Evolutionary conservation across 2,329 filamentous ascomycete genomes (phyloP), one percentile per base, ranked within the genome.

Genomic region (Lithohypha guttulata): DNA sequence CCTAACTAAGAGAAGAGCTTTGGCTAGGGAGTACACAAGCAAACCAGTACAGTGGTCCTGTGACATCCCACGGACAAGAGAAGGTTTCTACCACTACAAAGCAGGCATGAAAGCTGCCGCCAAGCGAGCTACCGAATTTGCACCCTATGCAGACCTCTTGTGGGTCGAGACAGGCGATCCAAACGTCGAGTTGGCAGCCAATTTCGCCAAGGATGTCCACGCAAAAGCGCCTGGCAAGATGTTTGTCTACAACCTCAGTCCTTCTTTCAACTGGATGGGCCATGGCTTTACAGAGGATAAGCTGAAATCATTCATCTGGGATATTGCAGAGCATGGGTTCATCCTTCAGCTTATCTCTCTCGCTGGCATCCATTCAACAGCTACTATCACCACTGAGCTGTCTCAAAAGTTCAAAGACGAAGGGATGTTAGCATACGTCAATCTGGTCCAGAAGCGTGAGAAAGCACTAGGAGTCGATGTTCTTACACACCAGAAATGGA

Each of bases 211-310:
- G 8, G 75, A 85, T 31, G 91, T 98, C 44, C 77, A 82, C 39
- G 62, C 66, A 0, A 67, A 64, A 3, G 69, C 75, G 53, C 84
- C 86, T 0, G 77, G 75, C 44, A 96, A 96, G 72, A 82, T 84
- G 23, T 73, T 98, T 17, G 89, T 96, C 0, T 98, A 98, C 67
- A 98, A 98, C 65, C 73, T 98, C 2, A 87, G 81, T 3, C 91
- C 91, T 1, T 93, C 84, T 6, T 98, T 98, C 73, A 96, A 98
- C 70, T 98, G 91, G 91, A 91, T 93, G 77, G 78, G 78, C 8
- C 87, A 96, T 58, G 91, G 89, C 20, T 98, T 96, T 63, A 80
- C 75, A 2, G 77, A 86, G 47, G 78, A 77, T 45, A 80, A 81
- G 4, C 71, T 98, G 40, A 85, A 82, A 64, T 85, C 76, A 4